phyloP scores from a whole-genome alignment of 176 grass and related monocot species.

The Rhynchospora tenuis region DNA sequence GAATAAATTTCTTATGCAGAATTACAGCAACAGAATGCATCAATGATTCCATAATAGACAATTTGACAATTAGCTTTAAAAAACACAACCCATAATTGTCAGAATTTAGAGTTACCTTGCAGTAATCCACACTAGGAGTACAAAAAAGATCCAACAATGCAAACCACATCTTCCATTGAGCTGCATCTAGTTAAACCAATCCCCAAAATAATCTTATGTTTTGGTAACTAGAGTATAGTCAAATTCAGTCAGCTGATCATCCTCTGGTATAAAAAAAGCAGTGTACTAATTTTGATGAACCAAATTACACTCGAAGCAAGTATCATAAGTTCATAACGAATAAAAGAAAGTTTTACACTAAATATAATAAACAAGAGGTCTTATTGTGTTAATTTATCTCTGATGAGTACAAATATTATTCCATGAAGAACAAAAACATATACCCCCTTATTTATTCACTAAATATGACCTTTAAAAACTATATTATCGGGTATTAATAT shows the following conservation, averaged over 20 bases:
- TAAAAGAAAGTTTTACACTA: background rate
- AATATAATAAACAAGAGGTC: conserved; percentile 13
- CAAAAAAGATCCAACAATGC: background rate
- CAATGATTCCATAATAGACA: background rate
- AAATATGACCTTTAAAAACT: conserved; percentile 22
- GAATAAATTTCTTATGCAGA: background rate
- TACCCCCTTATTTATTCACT: conserved; percentile 18
- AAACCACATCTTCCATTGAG: background rate
- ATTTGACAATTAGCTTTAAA: background rate
- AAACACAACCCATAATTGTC: too few relatives aligned
- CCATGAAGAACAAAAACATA: conserved; percentile 25
- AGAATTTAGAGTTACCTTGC: background rate
- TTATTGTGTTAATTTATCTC: conserved; percentile 21
- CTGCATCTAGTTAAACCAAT: background rate
- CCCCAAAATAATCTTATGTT: background rate
- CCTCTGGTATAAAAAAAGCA: background rate
- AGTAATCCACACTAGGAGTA: background rate
- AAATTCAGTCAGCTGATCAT: background rate
- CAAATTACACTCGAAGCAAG: background rate
- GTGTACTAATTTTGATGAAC: background rate
- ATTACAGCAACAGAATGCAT: background rate
- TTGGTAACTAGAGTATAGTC: conserved; percentile 1
- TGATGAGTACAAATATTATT: conserved; percentile 26
- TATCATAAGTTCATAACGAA: background rate
- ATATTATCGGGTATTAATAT: conserved; percentile 10